These are phyloP conservation scores for Phytophthora sojae DNA, from an alignment of 352 stramenopile species.

Conservation along the genomic window DNA sequence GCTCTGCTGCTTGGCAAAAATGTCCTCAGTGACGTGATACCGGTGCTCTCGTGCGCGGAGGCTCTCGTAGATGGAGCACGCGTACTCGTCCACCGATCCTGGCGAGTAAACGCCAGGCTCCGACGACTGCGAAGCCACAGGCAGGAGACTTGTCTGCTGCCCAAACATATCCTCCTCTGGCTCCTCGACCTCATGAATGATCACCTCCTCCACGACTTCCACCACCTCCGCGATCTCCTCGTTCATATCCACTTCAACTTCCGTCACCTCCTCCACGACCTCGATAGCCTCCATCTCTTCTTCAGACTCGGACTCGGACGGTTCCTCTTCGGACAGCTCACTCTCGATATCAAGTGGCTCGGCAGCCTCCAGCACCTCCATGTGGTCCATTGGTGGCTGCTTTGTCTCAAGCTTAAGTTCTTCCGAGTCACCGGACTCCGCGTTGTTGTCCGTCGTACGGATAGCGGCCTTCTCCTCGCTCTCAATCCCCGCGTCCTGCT, in stretches of 20 bases:
- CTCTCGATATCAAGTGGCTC: not conserved
- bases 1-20: slow-evolving; percentile 59
- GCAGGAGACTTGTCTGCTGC: slow-evolving; percentile 19
- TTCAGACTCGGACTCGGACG: slow-evolving; percentile 9
- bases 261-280: slow-evolving; percentile 20
- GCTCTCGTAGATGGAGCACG: slow-evolving; percentile 60
- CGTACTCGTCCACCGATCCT: slow-evolving; percentile 59
- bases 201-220: slow-evolving; percentile 9
- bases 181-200: slow-evolving; percentile 24
- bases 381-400: slow-evolving; percentile 6
- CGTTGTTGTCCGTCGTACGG: slow-evolving; percentile 12
- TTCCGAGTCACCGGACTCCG: slow-evolving; percentile 1
- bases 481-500: slow-evolving; percentile 18
- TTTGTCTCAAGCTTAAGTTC: slow-evolving; percentile 29
- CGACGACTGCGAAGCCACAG: slow-evolving; percentile 1
- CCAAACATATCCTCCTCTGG: slow-evolving; percentile 32
- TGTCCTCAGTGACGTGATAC: slow-evolving; percentile 59
- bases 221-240: not conserved
- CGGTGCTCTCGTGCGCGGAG: slow-evolving; percentile 50
- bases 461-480: slow-evolving; percentile 23
- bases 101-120: slow-evolving; percentile 39
- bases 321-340: slow-evolving; percentile 18
- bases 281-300: slow-evolving; percentile 21
- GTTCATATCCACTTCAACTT: slow-evolving; percentile 20
- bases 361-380: slow-evolving; percentile 10